phyloP scores from a whole-genome alignment of 2,329 filamentous ascomycete genomes.

The Epichloe brachyelytri region DNA sequence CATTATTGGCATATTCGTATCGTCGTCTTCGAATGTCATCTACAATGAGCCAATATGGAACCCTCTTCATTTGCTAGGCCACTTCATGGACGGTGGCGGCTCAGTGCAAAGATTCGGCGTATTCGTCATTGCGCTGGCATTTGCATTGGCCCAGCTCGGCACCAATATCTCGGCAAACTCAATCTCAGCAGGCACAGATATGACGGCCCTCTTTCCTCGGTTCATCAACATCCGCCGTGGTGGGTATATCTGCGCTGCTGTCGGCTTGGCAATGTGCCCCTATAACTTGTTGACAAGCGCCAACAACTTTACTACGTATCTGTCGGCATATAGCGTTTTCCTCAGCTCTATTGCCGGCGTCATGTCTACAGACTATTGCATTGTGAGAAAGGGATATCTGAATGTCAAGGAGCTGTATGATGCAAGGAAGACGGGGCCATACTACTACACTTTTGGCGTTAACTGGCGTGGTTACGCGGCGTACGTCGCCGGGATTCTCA shows the following conservation, averaged over 20 bases:
- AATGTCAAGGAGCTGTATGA: conserved; percentile 71
- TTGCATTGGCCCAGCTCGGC: conserved; percentile 68
- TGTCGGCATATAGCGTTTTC: conserved; percentile 87
- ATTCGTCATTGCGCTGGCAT: conserved; percentile 58
- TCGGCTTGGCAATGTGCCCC: conserved; percentile 78
- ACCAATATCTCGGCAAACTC: conserved; percentile 84
- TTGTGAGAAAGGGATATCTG: conserved; percentile 70
- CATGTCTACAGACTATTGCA: conserved; percentile 78
- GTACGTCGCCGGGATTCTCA: conserved; percentile 70
- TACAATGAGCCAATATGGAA: conserved; percentile 61
- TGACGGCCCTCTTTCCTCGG: conserved; percentile 67
- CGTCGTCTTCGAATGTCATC: conserved; percentile 57
- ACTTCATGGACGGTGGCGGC: conserved; percentile 55
- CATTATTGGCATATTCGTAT: conserved; percentile 72
- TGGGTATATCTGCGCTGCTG: conserved; percentile 67
- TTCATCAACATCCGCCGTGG: conserved; percentile 78
- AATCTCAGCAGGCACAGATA: conserved; percentile 69
- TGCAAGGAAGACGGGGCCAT: conserved; percentile 50
- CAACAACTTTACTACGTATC: conserved; percentile 83
- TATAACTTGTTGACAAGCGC: conserved; percentile 63
- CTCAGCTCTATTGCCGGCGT: conserved; percentile 90
- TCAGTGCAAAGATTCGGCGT: conserved; percentile 60
- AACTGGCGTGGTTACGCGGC: conserved; percentile 76
- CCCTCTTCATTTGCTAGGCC: conserved; percentile 52
- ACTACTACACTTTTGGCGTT: conserved; percentile 62